Percentiles rank a stretch among this genome's conserved stretches.
Evolutionary conservation across 2,329 filamentous ascomycete genomes (phyloP).

Genomic region (Sporothrix sp.): DNA sequence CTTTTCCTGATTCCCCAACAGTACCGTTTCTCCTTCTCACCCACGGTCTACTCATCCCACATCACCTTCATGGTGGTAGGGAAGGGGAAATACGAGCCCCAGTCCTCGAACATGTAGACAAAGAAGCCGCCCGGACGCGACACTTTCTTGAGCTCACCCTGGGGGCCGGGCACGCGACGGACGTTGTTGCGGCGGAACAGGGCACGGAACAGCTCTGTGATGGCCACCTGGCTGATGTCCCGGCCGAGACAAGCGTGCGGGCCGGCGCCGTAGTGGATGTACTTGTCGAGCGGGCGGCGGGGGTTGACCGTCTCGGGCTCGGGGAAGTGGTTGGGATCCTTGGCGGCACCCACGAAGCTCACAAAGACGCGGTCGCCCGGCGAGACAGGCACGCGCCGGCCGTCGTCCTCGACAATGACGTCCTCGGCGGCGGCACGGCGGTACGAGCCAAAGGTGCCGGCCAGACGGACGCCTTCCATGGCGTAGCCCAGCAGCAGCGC

Average conservation of each 20-base stretch:
- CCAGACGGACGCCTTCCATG: constrained; percentile 61
- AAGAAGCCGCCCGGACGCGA: constrained; percentile 43
- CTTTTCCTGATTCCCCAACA: no score
- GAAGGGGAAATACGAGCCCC: constrained; percentile 40
- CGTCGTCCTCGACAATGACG: constrained; percentile 42
- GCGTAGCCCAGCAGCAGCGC: constrained; percentile 57
- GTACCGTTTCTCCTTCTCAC: background rate
- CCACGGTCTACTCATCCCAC: constrained; percentile 32
- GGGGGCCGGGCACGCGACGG: constrained; percentile 49
- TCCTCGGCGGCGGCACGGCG: constrained; percentile 41
- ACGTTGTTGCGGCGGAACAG: constrained; percentile 53
- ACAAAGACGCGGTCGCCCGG: constrained; percentile 53
- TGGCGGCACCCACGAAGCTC: constrained; percentile 47
- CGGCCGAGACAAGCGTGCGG: constrained; percentile 54
- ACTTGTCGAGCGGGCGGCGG: constrained; percentile 50
- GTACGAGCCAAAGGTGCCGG: constrained; percentile 52
- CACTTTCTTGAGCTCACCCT: constrained; percentile 60
- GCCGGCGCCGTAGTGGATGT: constrained; percentile 55
- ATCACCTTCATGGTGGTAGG: constrained; percentile 44
- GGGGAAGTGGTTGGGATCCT: constrained; percentile 51
- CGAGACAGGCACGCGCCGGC: constrained; percentile 39
- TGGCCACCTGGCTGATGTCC: constrained; percentile 48
- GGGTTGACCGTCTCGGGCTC: constrained; percentile 52
- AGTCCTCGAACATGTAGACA: constrained; percentile 57
- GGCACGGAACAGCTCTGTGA: constrained; percentile 59